These are phyloP conservation scores for Phylloporus gajari DNA, from an alignment of 1,284 basidiomycete species.

Conservation along the genomic window DNA sequence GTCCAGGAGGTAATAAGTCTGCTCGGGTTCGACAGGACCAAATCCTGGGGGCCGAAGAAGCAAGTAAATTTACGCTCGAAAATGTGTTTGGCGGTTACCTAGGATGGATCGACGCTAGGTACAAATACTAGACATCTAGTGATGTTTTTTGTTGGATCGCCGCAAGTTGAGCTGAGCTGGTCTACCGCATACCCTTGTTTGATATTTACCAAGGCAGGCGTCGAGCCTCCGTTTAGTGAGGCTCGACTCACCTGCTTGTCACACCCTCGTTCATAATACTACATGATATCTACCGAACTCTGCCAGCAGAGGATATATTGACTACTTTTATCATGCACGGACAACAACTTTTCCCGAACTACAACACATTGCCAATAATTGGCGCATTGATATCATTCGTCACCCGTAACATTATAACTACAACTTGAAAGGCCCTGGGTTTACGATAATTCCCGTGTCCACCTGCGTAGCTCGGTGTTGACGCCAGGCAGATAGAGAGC, in stretches of 20 bases:
- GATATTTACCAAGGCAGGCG: not conserved
- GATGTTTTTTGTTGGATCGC: not conserved
- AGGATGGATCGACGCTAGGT: constrained; percentile 65
- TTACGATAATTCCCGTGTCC: not conserved
- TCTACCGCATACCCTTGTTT: not conserved
- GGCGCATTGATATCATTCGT: not conserved
- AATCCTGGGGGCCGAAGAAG: constrained; percentile 55
- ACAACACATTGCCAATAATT: too few relatives aligned
- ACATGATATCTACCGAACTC: too few relatives aligned
- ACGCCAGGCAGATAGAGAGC: constrained; percentile 30
- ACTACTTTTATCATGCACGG: too few relatives aligned
- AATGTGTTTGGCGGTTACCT: constrained; percentile 61
- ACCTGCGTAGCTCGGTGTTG: constrained; percentile 16
- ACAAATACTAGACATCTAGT: constrained; percentile 44
- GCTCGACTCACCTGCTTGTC: too few relatives aligned
- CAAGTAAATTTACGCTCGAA: constrained; percentile 55
- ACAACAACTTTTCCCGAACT: too few relatives aligned
- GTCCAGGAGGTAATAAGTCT: constrained; percentile 63
- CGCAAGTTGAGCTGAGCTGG: not conserved
- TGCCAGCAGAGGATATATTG: too few relatives aligned
- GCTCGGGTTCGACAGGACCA: constrained; percentile 59
- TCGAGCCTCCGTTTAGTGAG: too few relatives aligned
- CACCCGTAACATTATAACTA: not conserved
- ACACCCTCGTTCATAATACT: too few relatives aligned
- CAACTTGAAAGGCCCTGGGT: not conserved